A percentile compares a stretch with the other conserved stretches of the same genome.
phyloP scores from a whole-genome alignment of 805 yeast species.

The Yamadazyma nakazawae region DNA sequence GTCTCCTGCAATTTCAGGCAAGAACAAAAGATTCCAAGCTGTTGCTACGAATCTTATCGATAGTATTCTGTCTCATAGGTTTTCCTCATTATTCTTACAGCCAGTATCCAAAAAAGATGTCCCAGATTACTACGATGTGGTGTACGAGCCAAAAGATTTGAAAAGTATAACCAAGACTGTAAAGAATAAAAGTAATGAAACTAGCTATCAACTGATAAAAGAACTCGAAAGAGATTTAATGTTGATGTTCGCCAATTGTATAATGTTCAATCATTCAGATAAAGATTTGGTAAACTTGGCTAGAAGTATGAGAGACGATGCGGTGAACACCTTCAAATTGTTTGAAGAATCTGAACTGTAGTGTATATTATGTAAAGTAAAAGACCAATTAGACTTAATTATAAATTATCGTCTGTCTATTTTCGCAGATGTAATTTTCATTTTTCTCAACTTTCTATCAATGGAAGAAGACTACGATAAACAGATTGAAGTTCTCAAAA shows the following conservation, averaged over 20 bases:
- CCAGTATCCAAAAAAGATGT: conserved; percentile 70
- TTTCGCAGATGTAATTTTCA: not conserved
- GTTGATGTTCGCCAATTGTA: conserved; percentile 79
- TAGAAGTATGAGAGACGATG: conserved; percentile 67
- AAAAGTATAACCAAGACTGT: conserved; percentile 58
- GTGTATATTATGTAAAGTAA: not conserved
- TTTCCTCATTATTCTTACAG: conserved; percentile 67
- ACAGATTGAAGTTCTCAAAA: conserved; percentile 9
- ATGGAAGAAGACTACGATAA: conserved; percentile 8
- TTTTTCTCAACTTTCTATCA: not conserved
- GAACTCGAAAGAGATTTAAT: conserved; percentile 67
- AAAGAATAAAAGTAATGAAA: conserved; percentile 37
- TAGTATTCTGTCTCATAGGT: conserved; percentile 66
- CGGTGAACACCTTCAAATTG: conserved; percentile 51
- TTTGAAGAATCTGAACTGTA: conserved; percentile 47
- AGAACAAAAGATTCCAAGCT: conserved; percentile 53
- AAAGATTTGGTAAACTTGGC: conserved; percentile 62
- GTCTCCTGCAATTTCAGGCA: conserved; percentile 23
- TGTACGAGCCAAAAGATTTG: conserved; percentile 64
- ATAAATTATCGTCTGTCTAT: too few relatives aligned
- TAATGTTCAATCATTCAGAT: conserved; percentile 72
- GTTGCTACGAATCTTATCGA: conserved; percentile 60
- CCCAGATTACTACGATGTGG: conserved; percentile 60
- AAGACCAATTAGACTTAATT: not conserved
- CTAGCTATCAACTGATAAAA: conserved; percentile 50